Conservation (phyloP, 306 rosid species). For the Trifolium subterraneum region DNA sequence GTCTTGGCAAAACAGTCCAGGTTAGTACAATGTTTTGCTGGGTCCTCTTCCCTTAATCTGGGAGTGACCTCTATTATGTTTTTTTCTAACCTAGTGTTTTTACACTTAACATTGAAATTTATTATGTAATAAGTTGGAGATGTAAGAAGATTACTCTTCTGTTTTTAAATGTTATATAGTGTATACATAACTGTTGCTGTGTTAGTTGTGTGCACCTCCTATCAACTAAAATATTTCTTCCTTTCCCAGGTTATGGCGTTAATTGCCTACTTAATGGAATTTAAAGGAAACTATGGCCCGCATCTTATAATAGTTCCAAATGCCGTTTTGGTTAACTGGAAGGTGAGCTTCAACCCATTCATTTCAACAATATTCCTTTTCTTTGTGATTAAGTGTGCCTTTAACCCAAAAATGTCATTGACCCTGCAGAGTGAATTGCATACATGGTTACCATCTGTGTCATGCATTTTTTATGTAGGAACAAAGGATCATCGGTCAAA, state of each 20-base stretch:
- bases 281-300: slow-evolving; percentile 53
- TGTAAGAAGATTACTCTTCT: slow-evolving; percentile 1
- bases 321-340: slow-evolving; percentile 53
- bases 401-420: slow-evolving; percentile 14
- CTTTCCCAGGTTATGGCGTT: slow-evolving; percentile 49
- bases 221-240: slow-evolving; percentile 16
- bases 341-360: slow-evolving; percentile 42
- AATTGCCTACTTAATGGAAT: slow-evolving; percentile 52
- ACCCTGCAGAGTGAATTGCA: slow-evolving; percentile 48
- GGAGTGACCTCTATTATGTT: slow-evolving; percentile 17
- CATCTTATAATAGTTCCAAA: slow-evolving; percentile 54
- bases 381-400: slow-evolving; percentile 28
- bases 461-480: slow-evolving; percentile 91
- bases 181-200: slow-evolving; percentile 29
- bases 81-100: slow-evolving; percentile 24
- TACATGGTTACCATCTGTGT: slow-evolving; percentile 52
- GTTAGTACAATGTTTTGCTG: slow-evolving; percentile 50
- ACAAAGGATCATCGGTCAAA: slow-evolving; percentile 85
- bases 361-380: slow-evolving; percentile 32
- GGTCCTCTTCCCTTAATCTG: not conserved
- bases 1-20: slow-evolving; percentile 99
- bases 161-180: slow-evolving; percentile 1
- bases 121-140: slow-evolving; percentile 29
- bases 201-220: not conserved
- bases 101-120: slow-evolving; percentile 24